Conservation (phyloP, 345 rosid genomes). For the Syzygium grande region DNA sequence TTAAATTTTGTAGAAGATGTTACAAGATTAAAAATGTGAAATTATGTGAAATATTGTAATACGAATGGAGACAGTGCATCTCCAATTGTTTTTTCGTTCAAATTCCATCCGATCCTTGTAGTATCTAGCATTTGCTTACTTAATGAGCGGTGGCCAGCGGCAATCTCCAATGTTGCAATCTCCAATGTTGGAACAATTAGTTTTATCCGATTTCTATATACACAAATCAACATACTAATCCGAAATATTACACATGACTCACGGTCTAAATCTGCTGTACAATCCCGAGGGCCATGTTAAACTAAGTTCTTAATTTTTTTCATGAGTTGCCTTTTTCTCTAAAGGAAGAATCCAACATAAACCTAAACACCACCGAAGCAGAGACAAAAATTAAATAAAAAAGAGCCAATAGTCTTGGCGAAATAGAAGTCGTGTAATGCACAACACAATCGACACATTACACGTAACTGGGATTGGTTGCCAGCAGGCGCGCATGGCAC, state of each 20-base stretch:
- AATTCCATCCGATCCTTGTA: neutral
- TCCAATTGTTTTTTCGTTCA: neutral
- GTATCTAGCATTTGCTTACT: neutral
- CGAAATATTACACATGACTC: neutral
- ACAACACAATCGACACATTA: neutral
- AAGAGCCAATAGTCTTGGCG: neutral
- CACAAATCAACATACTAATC: neutral
- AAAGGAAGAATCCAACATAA: neutral
- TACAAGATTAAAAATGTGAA: neutral
- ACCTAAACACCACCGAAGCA: neutral
- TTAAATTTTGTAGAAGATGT: neutral
- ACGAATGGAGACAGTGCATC: neutral
- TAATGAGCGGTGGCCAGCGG: neutral
- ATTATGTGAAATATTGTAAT: neutral
- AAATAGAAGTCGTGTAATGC: neutral
- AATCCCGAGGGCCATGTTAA: neutral
- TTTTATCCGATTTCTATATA: neutral
- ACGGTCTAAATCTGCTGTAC: neutral
- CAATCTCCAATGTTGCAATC: neutral
- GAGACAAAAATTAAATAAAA: neutral
- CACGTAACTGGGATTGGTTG: neutral
- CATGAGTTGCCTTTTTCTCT: neutral
- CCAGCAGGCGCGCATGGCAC: neutral
- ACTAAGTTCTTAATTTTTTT: neutral
- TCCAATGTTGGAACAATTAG: neutral